phyloP scores from a whole-genome alignment of 257 asterid genomes.

The Pogostemon cablin region DNA sequence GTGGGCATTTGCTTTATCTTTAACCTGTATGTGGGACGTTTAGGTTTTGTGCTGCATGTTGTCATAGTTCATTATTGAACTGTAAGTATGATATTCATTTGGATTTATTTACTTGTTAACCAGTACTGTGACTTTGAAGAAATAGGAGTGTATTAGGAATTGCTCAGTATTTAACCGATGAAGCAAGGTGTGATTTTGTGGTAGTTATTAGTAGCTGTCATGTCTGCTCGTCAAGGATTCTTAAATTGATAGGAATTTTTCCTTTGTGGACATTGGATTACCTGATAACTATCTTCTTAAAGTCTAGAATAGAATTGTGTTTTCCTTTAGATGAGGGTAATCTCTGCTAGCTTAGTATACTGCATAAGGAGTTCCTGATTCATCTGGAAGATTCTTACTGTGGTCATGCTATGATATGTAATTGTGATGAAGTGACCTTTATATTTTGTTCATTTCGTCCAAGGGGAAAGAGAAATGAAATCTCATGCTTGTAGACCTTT shows the following conservation, averaged over 20 bases:
- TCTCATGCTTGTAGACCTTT: neutral
- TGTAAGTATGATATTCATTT: neutral
- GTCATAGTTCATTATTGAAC: constrained; percentile 15
- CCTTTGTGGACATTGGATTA: neutral
- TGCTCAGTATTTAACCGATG: neutral
- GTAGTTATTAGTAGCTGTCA: constrained; percentile 19
- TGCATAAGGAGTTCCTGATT: constrained; percentile 13
- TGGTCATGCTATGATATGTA: constrained; percentile 3
- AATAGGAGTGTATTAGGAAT: neutral
- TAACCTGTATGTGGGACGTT: neutral
- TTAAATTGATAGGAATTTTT: neutral
- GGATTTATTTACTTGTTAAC: constrained; percentile 1
- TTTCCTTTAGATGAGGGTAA: neutral
- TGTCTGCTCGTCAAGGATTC: constrained; percentile 3
- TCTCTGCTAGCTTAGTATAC: constrained; percentile 8
- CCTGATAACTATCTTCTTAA: neutral
- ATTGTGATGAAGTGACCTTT: neutral
- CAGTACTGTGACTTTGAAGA: neutral
- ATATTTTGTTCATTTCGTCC: neutral
- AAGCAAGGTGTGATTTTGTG: neutral
- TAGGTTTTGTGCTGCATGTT: constrained; percentile 18
- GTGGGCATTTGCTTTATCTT: neutral
- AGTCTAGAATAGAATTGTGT: neutral
- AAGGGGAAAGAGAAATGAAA: neutral
- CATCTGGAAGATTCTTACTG: neutral